A percentile compares a stretch with the other conserved stretches of the same genome.
phyloP scores from a whole-genome alignment of 1,139 yeast species.

The Candida anutae region DNA sequence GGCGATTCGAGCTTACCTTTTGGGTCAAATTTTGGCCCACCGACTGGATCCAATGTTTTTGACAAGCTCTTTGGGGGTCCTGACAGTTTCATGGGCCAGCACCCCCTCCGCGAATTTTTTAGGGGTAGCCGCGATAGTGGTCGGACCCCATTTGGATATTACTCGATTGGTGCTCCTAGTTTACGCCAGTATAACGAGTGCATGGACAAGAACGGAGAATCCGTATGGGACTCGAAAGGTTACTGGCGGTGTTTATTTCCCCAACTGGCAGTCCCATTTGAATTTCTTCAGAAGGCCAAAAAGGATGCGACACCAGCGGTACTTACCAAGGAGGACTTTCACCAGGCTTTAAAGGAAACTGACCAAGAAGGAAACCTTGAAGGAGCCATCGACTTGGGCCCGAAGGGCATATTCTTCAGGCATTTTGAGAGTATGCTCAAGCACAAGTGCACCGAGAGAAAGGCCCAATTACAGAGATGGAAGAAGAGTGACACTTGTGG shows the following conservation, averaged over 20 bases:
- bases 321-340: constrained; percentile 46
- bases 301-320: constrained; percentile 20
- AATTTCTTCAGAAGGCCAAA: constrained; percentile 22
- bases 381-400: constrained; percentile 31
- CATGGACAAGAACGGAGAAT: constrained; percentile 51
- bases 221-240: constrained; percentile 75
- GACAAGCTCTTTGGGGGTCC: too few relatives aligned
- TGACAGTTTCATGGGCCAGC: too few relatives aligned
- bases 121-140: neutral
- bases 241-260: constrained; percentile 89
- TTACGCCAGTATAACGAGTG: constrained; percentile 56
- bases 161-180: constrained; percentile 58
- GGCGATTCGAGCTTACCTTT: neutral
- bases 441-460: too few relatives aligned
- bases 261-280: constrained; percentile 34
- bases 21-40: neutral
- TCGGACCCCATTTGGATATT: constrained; percentile 38
- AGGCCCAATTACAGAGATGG: too few relatives aligned
- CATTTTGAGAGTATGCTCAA: constrained; percentile 58
- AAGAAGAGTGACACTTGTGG: neutral
- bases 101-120: neutral
- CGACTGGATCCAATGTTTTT: too few relatives aligned
- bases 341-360: constrained; percentile 12
- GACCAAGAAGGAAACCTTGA: constrained; percentile 5
- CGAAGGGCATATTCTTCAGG: constrained; percentile 40